Evolutionary conservation across 345 rosid genomes (phyloP).

Genomic region (Capsella bursapastoris): DNA sequence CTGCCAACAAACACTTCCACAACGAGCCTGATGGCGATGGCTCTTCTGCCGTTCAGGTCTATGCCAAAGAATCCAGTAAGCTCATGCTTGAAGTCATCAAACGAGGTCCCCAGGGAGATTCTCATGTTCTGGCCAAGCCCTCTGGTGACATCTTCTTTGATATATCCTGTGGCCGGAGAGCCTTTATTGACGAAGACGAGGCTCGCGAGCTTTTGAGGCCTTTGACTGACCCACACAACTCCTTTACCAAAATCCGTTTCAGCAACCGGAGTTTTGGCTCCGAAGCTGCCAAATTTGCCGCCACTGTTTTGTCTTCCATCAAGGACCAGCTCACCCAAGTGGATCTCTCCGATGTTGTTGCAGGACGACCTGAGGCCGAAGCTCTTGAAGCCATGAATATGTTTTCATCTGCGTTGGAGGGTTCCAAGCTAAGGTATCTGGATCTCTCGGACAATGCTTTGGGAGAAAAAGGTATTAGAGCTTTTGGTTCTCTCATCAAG

Average conservation of each 20-base stretch:
- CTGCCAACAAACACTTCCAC: slow-evolving; percentile 69
- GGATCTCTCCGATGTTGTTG: slow-evolving; percentile 88
- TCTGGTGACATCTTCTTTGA: slow-evolving; percentile 57
- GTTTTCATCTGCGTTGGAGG: slow-evolving; percentile 78
- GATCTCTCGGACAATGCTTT: slow-evolving; percentile 94
- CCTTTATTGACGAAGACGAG: slow-evolving; percentile 79
- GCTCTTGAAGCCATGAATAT: slow-evolving; percentile 83
- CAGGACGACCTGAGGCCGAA: slow-evolving; percentile 83
- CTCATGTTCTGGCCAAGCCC: slow-evolving; percentile 43
- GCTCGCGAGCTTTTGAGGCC: slow-evolving; percentile 71
- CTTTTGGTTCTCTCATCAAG: slow-evolving; percentile 68
- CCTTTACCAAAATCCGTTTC: slow-evolving; percentile 67
- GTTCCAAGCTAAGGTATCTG: slow-evolving; percentile 63
- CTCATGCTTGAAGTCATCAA: slow-evolving; percentile 79
- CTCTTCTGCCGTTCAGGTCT: slow-evolving; percentile 82
- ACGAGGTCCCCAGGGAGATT: slow-evolving; percentile 61
- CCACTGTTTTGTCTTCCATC: slow-evolving; percentile 58
- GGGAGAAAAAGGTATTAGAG: slow-evolving; percentile 92
- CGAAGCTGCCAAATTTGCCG: slow-evolving; percentile 81
- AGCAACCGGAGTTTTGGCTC: slow-evolving; percentile 87
- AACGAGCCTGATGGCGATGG: slow-evolving; percentile 95
- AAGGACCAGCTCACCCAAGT: slow-evolving; percentile 79
- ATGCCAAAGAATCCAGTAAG: slow-evolving; percentile 90
- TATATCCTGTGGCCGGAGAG: slow-evolving; percentile 72
- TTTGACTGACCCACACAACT: slow-evolving; percentile 58